Percentiles rank a stretch among this genome's conserved stretches.
Conservation (phyloP, 208 protist species). For the Herpetomonas samuelpessoai region DNA sequence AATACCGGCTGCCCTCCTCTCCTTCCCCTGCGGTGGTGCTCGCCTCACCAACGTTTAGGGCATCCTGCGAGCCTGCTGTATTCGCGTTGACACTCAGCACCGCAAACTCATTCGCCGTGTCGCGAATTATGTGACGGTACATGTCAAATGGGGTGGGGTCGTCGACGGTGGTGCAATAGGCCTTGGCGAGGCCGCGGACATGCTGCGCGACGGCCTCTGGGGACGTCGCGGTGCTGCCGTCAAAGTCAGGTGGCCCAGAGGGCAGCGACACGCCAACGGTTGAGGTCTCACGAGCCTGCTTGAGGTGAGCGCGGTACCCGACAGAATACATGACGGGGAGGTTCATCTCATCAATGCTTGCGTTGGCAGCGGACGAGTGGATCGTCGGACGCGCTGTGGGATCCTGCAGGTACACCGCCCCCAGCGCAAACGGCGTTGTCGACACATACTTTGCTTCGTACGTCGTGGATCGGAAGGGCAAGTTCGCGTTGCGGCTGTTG, state of each 20-base stretch:
- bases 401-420: constrained; percentile 68
- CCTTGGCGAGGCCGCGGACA: constrained; percentile 59
- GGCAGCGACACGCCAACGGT: constrained; percentile 26
- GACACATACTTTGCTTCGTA: constrained; percentile 63
- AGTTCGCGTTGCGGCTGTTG: constrained; percentile 32
- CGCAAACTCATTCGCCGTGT: constrained; percentile 15
- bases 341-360: constrained; percentile 41
- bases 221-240: constrained; percentile 58
- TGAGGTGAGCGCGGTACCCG: constrained; percentile 56
- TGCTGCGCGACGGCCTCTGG: constrained; percentile 60
- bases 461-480: constrained; percentile 58
- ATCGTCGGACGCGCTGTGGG: constrained; percentile 12
- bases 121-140: constrained; percentile 55
- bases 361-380: not conserved
- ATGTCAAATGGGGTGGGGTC: constrained; percentile 69
- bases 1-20: too few species aligned
- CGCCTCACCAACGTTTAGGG: not conserved
- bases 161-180: constrained; percentile 34
- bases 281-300: constrained; percentile 17
- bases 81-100: constrained; percentile 2
- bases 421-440: constrained; percentile 36
- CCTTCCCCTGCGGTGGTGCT: not conserved
- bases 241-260: constrained; percentile 72
- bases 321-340: constrained; percentile 65
- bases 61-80: not conserved